Conservation (phyloP, 352 stramenopile species). For the Salisapilia sapeloensis region DNA sequence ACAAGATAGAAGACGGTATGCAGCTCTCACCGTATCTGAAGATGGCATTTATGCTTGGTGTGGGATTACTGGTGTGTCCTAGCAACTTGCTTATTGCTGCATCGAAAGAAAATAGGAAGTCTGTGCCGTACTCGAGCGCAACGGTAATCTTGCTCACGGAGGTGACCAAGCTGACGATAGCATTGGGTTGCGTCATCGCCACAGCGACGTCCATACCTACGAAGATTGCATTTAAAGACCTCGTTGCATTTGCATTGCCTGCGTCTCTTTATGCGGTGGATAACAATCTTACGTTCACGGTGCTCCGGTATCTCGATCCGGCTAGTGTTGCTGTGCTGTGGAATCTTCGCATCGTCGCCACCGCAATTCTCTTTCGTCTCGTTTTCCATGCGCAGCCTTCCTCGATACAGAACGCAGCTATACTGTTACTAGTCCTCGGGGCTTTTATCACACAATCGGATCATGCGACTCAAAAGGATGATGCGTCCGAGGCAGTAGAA, state of each 20-base stretch:
- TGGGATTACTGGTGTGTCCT: constrained; percentile 53
- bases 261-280: constrained; percentile 79
- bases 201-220: constrained; percentile 16
- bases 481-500: constrained; percentile 5
- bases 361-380: constrained; percentile 66
- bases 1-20: no score
- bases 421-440: constrained; percentile 54
- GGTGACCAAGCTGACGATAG: constrained; percentile 55
- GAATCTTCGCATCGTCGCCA: constrained; percentile 82
- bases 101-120: constrained; percentile 54
- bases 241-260: constrained; percentile 59
- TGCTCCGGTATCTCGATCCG: constrained; percentile 71
- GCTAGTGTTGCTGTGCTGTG: constrained; percentile 75
- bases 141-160: constrained; percentile 77
- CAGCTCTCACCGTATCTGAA: no score
- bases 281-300: constrained; percentile 83
- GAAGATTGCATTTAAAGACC: constrained; percentile 28
- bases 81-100: constrained; percentile 75
- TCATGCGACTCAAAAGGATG: constrained; percentile 19
- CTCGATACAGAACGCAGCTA: constrained; percentile 57
- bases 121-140: constrained; percentile 71
- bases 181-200: constrained; percentile 18
- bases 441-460: constrained; percentile 70
- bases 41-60: constrained; percentile 40
- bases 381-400: constrained; percentile 56